Conservation (phyloP, 2,329 filamentous ascomycete genomes). For the Colletotrichum sp. region DNA sequence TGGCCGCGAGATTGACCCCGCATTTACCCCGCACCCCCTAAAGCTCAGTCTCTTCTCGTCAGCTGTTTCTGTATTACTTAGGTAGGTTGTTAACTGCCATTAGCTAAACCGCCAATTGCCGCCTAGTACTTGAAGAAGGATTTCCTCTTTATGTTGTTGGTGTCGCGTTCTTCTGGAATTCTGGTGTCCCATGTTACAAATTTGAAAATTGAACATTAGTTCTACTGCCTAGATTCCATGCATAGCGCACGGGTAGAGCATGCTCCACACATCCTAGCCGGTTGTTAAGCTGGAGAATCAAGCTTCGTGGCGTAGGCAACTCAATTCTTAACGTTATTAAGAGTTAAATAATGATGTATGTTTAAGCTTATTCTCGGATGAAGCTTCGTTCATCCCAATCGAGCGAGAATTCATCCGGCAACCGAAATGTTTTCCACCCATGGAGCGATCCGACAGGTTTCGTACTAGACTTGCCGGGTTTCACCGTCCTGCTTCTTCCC, state of each 20-base stretch:
- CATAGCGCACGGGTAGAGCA: background rate
- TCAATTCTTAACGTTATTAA: background rate
- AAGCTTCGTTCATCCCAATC: background rate
- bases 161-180: background rate
- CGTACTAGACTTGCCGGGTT: background rate
- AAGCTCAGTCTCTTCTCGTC: background rate
- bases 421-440: background rate
- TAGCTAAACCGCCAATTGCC: background rate
- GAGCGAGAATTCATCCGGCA: background rate
- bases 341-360: background rate
- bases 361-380: background rate
- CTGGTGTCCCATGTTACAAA: background rate
- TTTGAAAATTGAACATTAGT: background rate
- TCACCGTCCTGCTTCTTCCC: background rate
- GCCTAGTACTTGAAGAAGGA: background rate
- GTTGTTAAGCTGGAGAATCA: background rate
- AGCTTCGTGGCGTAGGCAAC: background rate
- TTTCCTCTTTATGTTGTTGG: background rate
- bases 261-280: background rate
- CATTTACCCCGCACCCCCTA: background rate
- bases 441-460: background rate
- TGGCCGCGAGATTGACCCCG: background rate
- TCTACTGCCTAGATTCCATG: background rate
- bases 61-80: background rate
- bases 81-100: background rate